These are phyloP conservation scores for Debaryomyces robertsiae DNA, from an alignment of 1,139 yeast species.

Conservation along the genomic window DNA sequence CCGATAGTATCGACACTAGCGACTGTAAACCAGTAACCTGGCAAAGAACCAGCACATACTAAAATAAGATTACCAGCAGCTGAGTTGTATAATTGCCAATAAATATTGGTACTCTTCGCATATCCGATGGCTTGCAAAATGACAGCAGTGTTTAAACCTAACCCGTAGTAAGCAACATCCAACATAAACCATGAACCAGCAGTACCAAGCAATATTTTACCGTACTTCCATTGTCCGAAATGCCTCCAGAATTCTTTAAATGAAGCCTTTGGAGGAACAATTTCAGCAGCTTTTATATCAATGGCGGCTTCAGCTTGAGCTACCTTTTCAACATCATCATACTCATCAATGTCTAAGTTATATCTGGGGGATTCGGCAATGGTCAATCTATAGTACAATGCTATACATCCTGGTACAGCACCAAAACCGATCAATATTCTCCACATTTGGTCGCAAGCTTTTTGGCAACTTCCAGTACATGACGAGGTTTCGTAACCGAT, in stretches of 20 bases:
- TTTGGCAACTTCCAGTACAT: conserved; percentile 66
- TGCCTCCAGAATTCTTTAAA: conserved; percentile 64
- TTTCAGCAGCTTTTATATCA: conserved; percentile 48
- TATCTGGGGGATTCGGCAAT: conserved; percentile 95
- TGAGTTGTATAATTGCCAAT: conserved; percentile 66
- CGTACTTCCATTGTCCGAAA: conserved; percentile 86
- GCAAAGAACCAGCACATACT: conserved; percentile 88
- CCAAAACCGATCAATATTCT: conserved; percentile 86
- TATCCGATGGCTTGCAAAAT: conserved; percentile 85
- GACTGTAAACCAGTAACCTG: conserved; percentile 85
- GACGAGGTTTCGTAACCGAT: conserved; percentile 32
- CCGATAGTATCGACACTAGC: conserved; percentile 79
- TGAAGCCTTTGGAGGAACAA: conserved; percentile 60
- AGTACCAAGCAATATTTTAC: conserved; percentile 85
- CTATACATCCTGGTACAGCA: conserved; percentile 81
- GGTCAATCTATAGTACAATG: conserved; percentile 86
- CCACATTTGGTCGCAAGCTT: conserved; percentile 93
- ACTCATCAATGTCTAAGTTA: conserved; percentile 69
- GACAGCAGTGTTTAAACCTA: conserved; percentile 75
- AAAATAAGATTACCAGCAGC: conserved; percentile 89
- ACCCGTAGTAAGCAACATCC: conserved; percentile 94
- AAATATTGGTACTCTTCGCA: conserved; percentile 59
- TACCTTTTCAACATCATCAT: conserved; percentile 59
- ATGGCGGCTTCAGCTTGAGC: conserved; percentile 57
- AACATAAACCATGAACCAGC: conserved; percentile 96